These are phyloP conservation scores for Trichoderma simmonsii DNA, from an alignment of 2,329 filamentous ascomycete species.

Conservation along the genomic window DNA sequence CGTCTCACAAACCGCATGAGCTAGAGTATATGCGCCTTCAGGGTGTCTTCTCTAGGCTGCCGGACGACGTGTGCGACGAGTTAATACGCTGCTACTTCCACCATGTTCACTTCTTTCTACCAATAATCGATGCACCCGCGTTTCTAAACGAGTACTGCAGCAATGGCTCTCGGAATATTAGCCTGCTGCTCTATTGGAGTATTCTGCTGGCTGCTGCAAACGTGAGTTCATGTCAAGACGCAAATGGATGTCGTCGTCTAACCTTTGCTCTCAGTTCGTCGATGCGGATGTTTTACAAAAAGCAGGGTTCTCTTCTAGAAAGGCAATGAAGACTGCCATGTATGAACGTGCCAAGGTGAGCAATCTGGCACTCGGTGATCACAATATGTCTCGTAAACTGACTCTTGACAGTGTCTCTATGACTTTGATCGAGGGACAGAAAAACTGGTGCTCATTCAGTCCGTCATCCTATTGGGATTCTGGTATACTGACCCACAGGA, in stretches of 20 bases:
- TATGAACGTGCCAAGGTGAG: slow-evolving; percentile 1
- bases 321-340: slow-evolving; percentile 10
- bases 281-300: slow-evolving; percentile 1
- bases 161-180: not conserved
- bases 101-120: not conserved
- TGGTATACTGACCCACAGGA: slow-evolving; percentile 5
- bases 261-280: not conserved
- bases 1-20: slow-evolving; percentile 1
- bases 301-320: not conserved
- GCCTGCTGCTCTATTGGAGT: not conserved
- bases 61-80: not conserved
- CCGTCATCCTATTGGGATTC: not conserved
- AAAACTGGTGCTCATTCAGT: slow-evolving; percentile 3
- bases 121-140: not conserved
- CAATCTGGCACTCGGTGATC: too few relatives aligned
- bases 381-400: not conserved
- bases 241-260: not conserved
- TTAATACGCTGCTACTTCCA: slow-evolving; percentile 1
- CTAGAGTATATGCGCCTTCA: slow-evolving; percentile 7
- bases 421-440: slow-evolving; percentile 8
- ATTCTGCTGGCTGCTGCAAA: slow-evolving; percentile 5
- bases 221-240: not conserved
- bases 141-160: slow-evolving; percentile 1
- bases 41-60: slow-evolving; percentile 1
- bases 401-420: not conserved